Evolutionary conservation across 108 stramenopile species (phyloP), one percentile per base, ranked within the genome.

Genomic region (Chaetoceros tenuissimus): DNA sequence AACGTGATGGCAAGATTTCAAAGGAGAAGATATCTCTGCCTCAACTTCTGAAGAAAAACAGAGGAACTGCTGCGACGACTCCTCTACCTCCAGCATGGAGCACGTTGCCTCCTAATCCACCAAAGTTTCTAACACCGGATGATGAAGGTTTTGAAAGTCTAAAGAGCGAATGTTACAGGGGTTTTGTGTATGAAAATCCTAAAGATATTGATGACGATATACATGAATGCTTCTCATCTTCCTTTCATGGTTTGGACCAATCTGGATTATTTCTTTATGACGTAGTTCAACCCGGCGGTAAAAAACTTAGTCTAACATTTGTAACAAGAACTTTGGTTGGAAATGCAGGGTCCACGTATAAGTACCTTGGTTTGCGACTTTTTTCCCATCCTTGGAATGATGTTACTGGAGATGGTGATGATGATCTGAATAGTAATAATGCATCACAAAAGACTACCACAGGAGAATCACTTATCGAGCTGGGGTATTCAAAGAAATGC

Each of bases 321-420:
- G 93, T 94, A 13, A 80, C 80, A 40, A 62, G 93, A 28, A 83
- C 81, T 0, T 60, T 93, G 46, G 79, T 89, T 1, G 87, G 92
- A 0, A 77, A 93, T 7, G 81, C 87, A 10, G 94, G 94, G 16
- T 81, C 82, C 27, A 96, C 94, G n/a, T 96, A 96, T 72, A 87
- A 87, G 59, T 96, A 96, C 66, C 69, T 96, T 2, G 94, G 94
- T 10, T 63, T 96, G 17, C 70, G 94, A 23, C 65, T 96, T 3
- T 96, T 94, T 62, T 81, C 94, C 10, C 90, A 94, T 66, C 88
- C 94, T 23, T 96, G 94, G 94, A 55, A 59, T 21, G 68, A 62
- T 45, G 65, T 58, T 8, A 73, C 69, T 51, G 63, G 51, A 24
- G 45, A 62, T 40, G 62, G 63, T 31, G 48, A 76, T 49, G 47